Conservation (phyloP, 768 basidiomycete species). For the Coprinopsis strossmayeri region DNA sequence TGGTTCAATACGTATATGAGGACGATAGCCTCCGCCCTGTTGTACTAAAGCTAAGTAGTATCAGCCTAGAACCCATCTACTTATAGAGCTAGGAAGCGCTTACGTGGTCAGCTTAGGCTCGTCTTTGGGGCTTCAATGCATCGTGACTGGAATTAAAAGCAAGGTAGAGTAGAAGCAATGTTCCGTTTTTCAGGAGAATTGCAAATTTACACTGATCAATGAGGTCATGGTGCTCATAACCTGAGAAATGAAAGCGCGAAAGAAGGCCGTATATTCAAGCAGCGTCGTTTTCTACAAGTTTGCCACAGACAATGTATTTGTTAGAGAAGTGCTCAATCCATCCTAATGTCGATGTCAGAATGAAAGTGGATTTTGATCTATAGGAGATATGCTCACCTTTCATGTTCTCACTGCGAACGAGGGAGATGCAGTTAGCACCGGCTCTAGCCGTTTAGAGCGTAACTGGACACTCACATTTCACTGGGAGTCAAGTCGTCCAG, state of each 20-base stretch:
- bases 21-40: too few species aligned
- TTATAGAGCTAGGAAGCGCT: too few species aligned
- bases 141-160: too few species aligned
- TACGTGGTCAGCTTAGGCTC: too few species aligned
- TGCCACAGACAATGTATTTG: slow-evolving; percentile 90
- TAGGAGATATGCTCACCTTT: slow-evolving; percentile 46
- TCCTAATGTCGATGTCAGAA: slow-evolving; percentile 33
- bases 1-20: too few species aligned
- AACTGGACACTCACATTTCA: slow-evolving; percentile 62
- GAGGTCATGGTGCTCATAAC: too few species aligned
- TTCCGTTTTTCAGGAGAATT: too few species aligned
- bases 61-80: too few species aligned
- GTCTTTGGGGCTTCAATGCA: too few species aligned
- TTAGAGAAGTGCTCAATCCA: slow-evolving; percentile 93
- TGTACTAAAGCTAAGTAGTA: too few species aligned
- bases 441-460: slow-evolving; percentile 1
- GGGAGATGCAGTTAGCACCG: not conserved
- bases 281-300: slow-evolving; percentile 75
- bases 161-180: too few species aligned
- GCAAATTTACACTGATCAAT: too few species aligned
- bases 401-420: slow-evolving; percentile 76
- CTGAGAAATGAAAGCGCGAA: not conserved
- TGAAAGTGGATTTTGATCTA: slow-evolving; percentile 1
- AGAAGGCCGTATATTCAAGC: slow-evolving; percentile 21
- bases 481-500: slow-evolving; percentile 70